A percentile compares a stretch with the other conserved stretches of the same genome.
Conservation (phyloP, 768 basidiomycete genomes). For the Panellus pusillus region DNA sequence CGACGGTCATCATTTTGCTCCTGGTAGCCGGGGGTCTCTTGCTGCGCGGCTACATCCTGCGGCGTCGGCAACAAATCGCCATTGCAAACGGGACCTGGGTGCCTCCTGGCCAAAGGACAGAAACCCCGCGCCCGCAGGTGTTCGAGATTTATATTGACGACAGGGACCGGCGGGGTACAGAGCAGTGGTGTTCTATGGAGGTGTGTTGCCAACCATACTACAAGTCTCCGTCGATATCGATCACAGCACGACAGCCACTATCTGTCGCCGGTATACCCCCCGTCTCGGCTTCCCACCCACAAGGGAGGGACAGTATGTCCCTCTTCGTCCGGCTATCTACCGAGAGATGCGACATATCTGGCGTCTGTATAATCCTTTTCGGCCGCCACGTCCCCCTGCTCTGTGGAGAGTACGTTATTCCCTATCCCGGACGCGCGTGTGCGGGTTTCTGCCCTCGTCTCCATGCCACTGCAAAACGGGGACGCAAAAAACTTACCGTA, state of each 20-base stretch:
- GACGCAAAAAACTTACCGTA: background rate
- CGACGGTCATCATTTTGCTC: conserved; percentile 45
- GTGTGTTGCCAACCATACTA: conserved; percentile 3
- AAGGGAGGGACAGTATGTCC: too few relatives aligned
- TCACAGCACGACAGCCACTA: background rate
- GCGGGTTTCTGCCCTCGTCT: conserved; percentile 1
- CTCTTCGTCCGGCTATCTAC: too few relatives aligned
- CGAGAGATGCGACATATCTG: too few relatives aligned
- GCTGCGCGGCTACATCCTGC: conserved; percentile 38
- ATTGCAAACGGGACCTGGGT: conserved; percentile 41
- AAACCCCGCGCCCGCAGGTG: background rate
- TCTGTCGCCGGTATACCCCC: too few relatives aligned
- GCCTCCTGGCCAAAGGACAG: conserved; percentile 1
- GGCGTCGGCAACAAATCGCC: conserved; percentile 41
- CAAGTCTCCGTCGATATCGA: background rate
- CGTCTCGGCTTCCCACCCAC: too few relatives aligned
- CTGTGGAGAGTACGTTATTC: background rate
- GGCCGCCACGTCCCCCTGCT: background rate
- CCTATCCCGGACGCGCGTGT: background rate
- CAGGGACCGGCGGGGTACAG: background rate
- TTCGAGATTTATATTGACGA: background rate
- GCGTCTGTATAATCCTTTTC: background rate
- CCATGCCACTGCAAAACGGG: background rate
- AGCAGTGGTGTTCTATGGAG: conserved; percentile 3
- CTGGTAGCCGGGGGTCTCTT: conserved; percentile 43